A percentile compares a stretch with the other conserved stretches of the same genome.
Conservation (phyloP, 345 rosid genomes). For the Eucalyptus tenuipes region DNA sequence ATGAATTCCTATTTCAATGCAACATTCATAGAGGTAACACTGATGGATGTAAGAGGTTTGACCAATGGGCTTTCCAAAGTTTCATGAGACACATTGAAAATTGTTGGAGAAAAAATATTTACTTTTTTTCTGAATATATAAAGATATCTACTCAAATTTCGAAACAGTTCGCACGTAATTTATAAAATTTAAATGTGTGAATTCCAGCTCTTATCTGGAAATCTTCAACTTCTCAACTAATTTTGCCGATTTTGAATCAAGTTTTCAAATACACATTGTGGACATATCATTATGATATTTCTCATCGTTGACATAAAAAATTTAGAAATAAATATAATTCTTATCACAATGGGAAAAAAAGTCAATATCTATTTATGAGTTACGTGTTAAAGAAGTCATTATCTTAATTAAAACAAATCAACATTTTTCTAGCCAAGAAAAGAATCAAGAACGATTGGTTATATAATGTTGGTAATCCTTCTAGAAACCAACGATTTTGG, state of each 20-base stretch:
- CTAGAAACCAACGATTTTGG: not conserved
- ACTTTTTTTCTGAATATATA: too few relatives aligned
- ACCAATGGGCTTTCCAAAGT: not conserved
- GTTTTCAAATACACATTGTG: too few relatives aligned
- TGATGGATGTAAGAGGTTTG: not conserved
- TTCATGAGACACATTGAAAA: not conserved
- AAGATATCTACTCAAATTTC: not conserved
- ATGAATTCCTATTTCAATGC: not conserved
- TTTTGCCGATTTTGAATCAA: not conserved
- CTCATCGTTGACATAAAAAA: not conserved
- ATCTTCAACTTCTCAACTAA: not conserved
- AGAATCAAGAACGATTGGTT: not conserved
- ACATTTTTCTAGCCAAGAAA: not conserved
- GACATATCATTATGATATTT: not conserved
- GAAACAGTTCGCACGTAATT: rapidly evolving
- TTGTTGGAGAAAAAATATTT: not conserved
- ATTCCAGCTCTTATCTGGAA: not conserved
- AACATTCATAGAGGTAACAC: not conserved
- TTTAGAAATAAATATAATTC: not conserved
- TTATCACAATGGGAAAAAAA: not conserved
- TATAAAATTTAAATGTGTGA: not conserved
- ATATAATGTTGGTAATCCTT: not conserved
- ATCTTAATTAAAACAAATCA: not conserved
- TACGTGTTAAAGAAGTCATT: not conserved
- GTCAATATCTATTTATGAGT: not conserved